Base-by-base conservation (phyloP, 169 alveolate species). In the Ichthyophthirius multifiliis region DNA sequence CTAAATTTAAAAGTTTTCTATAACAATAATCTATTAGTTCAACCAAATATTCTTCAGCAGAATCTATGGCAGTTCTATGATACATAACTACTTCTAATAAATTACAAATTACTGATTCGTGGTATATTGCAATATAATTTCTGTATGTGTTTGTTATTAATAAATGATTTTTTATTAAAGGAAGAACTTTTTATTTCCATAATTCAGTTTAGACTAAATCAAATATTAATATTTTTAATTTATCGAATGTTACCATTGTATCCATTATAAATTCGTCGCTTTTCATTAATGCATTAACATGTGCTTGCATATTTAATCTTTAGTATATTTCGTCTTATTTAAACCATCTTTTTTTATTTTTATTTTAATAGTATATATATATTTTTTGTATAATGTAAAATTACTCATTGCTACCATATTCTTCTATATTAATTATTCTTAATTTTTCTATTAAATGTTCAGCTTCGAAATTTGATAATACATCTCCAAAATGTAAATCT, bases 11-110 rank as follows among this genome's bases (percentile, higher is more conserved):
- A 10, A 94, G 88, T 85, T 92, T 94, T 79, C 94, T 76, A 76
- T 94, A 90, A 46, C 94, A 88, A 78, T 93, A 94, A 76, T 92
- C 96, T 10, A 94, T 84, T 5, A 94, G 82, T 67, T 94, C 97
- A 4, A 94, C 88, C 35, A 94, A 63, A 80, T 85, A 84, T 82
- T 92, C 95, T 35, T 92, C 94, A 0, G 94, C 90, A 27, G 90
- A 90, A 71, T 91, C 96, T 27, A 93, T 85, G 15, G 96, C 95
- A 2, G 96, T 91, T 80, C 94, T 87, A 55, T 93, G 95, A 86
- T 82, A 92, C 76, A 94, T 67, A 45, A 92, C 67, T 39, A 92
- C 86, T 84, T 92, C 95, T 0, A 94, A 34, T 48, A 94, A 77
- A 85, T 94, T 94, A 35, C 88, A 84, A 13, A 92, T 85, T 12